phyloP scores from a whole-genome alignment of 2,329 filamentous ascomycete genomes.

The Cladosporium colombiae region DNA sequence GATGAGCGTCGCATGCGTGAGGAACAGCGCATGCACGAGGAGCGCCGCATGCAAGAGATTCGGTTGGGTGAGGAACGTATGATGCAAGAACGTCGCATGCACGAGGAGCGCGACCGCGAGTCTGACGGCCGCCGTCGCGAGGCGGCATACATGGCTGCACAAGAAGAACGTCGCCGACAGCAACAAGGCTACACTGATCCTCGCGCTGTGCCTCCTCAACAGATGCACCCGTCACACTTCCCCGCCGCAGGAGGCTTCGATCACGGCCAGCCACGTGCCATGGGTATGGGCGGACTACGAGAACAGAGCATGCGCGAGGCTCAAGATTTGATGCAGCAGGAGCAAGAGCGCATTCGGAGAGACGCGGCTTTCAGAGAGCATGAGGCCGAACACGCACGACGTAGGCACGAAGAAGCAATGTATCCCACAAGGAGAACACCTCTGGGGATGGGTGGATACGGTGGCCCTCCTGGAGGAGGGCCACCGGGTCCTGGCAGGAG shows the following conservation, averaged over 20 bases:
- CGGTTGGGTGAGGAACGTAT: conserved; percentile 17
- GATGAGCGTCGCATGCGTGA: conserved; percentile 23
- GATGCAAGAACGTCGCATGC: conserved; percentile 21
- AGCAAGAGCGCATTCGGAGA: conserved; percentile 22
- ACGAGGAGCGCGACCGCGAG: conserved; percentile 24
- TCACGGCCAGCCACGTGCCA: conserved; percentile 5
- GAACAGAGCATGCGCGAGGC: conserved; percentile 30
- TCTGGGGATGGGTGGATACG: conserved; percentile 17
- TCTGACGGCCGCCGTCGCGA: conserved; percentile 20
- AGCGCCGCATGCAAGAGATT: conserved; percentile 23
- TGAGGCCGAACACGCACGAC: conserved; percentile 24
- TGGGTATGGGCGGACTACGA: conserved; percentile 24
- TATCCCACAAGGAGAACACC: conserved; percentile 12
- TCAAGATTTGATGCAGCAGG: conserved; percentile 26
- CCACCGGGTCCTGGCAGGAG: conserved; percentile 14
- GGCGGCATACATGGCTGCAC: conserved; percentile 19
- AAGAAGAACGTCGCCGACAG: conserved; percentile 19
- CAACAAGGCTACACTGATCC: conserved; percentile 12
- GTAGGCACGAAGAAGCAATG: conserved; percentile 23
- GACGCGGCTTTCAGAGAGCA: conserved; percentile 19
- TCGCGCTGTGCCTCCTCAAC: conserved; percentile 7
- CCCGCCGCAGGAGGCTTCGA: conserved; percentile 5
- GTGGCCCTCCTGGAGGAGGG: conserved; percentile 7
- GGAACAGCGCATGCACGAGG: conserved; percentile 22
- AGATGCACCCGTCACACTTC: conserved; percentile 18